phyloP scores from a whole-genome alignment of 495 filamentous ascomycete genomes.

The Rhizodiscina lignyota region DNA sequence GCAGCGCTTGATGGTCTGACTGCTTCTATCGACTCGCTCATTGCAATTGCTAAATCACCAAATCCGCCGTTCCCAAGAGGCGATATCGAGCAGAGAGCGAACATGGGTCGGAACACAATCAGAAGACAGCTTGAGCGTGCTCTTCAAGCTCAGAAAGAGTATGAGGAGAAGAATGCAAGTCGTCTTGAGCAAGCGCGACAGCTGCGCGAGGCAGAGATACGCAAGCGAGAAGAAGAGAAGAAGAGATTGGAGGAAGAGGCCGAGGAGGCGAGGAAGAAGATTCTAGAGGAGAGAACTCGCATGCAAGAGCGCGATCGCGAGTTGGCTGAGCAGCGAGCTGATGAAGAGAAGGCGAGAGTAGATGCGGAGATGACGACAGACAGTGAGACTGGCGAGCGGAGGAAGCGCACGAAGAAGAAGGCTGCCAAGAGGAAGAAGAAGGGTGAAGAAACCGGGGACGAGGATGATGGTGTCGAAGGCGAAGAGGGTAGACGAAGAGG shows the following conservation, averaged over 20 bases:
- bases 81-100: conserved; percentile 84
- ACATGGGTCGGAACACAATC: conserved; percentile 91
- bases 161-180: conserved; percentile 81
- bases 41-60: conserved; percentile 61
- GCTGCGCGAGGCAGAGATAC: conserved; percentile 59
- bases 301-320: conserved; percentile 62
- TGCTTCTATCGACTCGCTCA: conserved; percentile 66
- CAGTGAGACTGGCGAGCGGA: conserved; percentile 51
- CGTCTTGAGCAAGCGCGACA: conserved; percentile 62
- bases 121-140: conserved; percentile 76
- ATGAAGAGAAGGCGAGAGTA: conserved; percentile 51
- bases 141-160: conserved; percentile 69
- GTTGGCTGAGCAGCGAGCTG: conserved; percentile 48
- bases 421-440: conserved; percentile 38
- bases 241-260: conserved; percentile 46
- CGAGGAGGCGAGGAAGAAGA: conserved; percentile 53
- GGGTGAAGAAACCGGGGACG: conserved; percentile 37
- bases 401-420: conserved; percentile 54
- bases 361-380: conserved; percentile 62
- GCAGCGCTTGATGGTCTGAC: conserved; percentile 73
- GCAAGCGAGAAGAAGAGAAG: conserved; percentile 54
- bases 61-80: conserved; percentile 80
- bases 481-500: conserved; percentile 8
- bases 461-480: conserved; percentile 11
- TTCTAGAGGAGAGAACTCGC: conserved; percentile 64